Conservation (phyloP, 345 rosid genomes). For the Punica granatum region DNA sequence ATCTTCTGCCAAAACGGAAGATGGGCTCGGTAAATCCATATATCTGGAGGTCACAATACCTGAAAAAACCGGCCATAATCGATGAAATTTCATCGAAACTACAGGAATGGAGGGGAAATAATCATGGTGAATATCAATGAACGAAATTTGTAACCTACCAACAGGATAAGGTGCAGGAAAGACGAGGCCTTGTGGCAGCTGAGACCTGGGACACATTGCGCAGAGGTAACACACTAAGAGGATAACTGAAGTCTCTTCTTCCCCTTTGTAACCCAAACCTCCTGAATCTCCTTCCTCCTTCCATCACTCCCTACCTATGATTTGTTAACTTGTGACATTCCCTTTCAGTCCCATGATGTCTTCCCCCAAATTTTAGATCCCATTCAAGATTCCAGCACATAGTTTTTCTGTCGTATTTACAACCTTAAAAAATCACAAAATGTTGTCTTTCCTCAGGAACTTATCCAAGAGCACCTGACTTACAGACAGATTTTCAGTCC, state of each 20-base stretch:
- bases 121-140: neutral
- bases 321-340: neutral
- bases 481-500: no score
- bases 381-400: no score
- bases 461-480: no score
- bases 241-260: neutral
- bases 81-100: neutral
- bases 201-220: conserved; percentile 14
- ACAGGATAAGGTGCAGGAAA: conserved; percentile 24
- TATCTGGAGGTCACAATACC: conserved; percentile 61
- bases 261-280: conserved; percentile 23
- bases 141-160: conserved; percentile 8
- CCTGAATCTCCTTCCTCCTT: conserved; percentile 22
- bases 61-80: conserved; percentile 6
- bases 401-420: no score
- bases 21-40: conserved; percentile 33
- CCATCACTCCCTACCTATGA: conserved; percentile 4
- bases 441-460: no score
- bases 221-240: neutral
- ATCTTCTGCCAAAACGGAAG: conserved; percentile 53
- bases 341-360: neutral
- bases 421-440: no score
- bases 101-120: neutral
- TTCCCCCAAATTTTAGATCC: neutral
- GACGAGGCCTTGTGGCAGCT: neutral